Evolutionary conservation across 768 basidiomycete genomes (phyloP).

Genomic region (Calocybe cyanea): DNA sequence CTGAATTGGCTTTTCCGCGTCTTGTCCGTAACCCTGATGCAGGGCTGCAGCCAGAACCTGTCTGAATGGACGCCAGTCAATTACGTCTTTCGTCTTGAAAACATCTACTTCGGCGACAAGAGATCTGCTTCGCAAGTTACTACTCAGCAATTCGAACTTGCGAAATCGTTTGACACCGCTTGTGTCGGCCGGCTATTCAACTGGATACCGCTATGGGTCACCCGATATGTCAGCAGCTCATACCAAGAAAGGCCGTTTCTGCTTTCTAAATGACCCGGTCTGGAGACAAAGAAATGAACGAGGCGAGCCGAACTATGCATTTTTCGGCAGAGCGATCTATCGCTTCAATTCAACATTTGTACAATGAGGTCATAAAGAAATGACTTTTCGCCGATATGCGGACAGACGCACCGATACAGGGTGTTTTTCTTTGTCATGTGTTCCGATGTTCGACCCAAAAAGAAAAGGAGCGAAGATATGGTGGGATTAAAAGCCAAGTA

Average conservation of each 20-base stretch:
- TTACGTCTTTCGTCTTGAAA: too few species aligned
- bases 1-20: too few species aligned
- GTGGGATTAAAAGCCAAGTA: not conserved
- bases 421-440: not conserved
- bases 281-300: too few species aligned
- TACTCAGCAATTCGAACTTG: not conserved
- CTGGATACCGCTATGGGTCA: not conserved
- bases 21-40: too few species aligned
- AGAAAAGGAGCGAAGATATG: not conserved
- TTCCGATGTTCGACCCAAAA: not conserved
- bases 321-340: not conserved
- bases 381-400: too few species aligned
- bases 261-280: not conserved
- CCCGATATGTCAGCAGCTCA: constrained; percentile 1
- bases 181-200: not conserved
- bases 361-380: too few species aligned
- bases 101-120: not conserved
- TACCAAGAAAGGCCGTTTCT: too few species aligned
- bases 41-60: too few species aligned
- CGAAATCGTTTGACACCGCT: too few species aligned
- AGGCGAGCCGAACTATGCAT: not conserved
- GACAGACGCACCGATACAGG: too few species aligned
- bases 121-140: not conserved
- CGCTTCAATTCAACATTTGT: too few species aligned
- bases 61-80: too few species aligned